phyloP scores from a whole-genome alignment of 371 early-diverging fungal genomes.

The Conidiobolus incongruus region DNA sequence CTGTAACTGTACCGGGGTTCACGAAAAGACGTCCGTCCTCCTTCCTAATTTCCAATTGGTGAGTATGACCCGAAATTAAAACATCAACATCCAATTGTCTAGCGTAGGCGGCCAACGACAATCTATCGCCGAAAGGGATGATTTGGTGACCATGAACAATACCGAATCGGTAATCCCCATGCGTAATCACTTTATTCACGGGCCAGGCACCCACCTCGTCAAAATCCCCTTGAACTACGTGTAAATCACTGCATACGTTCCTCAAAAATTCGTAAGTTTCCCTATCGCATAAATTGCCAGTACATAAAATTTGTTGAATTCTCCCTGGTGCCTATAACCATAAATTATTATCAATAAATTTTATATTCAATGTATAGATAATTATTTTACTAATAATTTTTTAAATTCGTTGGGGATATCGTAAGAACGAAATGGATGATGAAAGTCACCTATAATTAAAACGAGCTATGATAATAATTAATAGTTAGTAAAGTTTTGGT shows the following conservation, averaged over 20 bases:
- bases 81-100: conserved; percentile 83
- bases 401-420: conserved; percentile 78
- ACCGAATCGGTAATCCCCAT: conserved; percentile 58
- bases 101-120: conserved; percentile 52
- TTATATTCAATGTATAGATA: not conserved
- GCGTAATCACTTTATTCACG: conserved; percentile 37
- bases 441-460: conserved; percentile 79
- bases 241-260: conserved; percentile 55
- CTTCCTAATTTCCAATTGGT: conserved; percentile 75
- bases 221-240: conserved; percentile 62
- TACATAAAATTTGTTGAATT: conserved; percentile 83
- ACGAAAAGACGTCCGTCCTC: conserved; percentile 72
- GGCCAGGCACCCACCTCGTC: conserved; percentile 49
- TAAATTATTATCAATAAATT: not conserved
- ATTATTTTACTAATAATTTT: conserved; percentile 39
- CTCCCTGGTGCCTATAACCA: conserved; percentile 62
- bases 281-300: conserved; percentile 66
- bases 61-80: conserved; percentile 67
- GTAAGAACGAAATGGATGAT: conserved; percentile 75
- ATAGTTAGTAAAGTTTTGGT: not conserved
- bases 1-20: conserved; percentile 89
- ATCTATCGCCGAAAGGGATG: conserved; percentile 70
- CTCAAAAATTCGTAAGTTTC: conserved; percentile 70
- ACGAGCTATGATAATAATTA: conserved; percentile 26
- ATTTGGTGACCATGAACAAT: conserved; percentile 76